Conservation (phyloP, 2,329 filamentous ascomycete species). For the Colletotrichum lini region DNA sequence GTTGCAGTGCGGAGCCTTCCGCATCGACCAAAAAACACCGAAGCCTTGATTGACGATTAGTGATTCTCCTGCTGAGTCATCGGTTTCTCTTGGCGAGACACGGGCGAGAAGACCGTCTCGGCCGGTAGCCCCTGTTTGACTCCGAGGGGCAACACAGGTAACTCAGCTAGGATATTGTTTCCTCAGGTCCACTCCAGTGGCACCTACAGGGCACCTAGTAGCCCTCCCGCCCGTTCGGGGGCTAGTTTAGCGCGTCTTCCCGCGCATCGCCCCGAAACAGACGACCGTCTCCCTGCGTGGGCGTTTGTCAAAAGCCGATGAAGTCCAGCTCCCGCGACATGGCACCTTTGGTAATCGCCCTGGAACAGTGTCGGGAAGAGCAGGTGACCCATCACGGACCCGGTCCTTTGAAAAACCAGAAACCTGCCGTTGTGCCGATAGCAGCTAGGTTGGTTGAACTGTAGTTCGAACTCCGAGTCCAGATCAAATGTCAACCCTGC, state of each 20-base stretch:
- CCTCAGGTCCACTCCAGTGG: background rate
- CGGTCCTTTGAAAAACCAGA: background rate
- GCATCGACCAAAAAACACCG: background rate
- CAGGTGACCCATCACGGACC: background rate
- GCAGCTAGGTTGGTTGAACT: background rate
- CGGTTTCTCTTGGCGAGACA: background rate
- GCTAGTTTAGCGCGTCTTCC: constrained; percentile 1
- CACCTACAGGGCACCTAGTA: constrained; percentile 1
- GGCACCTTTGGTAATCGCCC: no score
- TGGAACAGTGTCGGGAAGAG: background rate
- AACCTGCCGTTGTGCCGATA: background rate
- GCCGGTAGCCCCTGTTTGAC: background rate
- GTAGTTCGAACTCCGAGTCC: background rate
- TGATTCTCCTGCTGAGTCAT: constrained; percentile 33
- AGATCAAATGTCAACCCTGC: background rate
- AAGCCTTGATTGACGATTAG: constrained; percentile 28
- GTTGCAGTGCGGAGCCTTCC: constrained; percentile 22
- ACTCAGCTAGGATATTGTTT: background rate
- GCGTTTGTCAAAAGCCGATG: background rate
- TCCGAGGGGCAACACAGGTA: background rate
- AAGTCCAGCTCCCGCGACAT: background rate
- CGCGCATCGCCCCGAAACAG: background rate
- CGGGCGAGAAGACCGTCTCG: background rate
- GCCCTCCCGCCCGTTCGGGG: background rate
- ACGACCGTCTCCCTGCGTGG: background rate